phyloP scores from a whole-genome alignment of 75 land plant genomes.

The Pinus albicaulis region DNA sequence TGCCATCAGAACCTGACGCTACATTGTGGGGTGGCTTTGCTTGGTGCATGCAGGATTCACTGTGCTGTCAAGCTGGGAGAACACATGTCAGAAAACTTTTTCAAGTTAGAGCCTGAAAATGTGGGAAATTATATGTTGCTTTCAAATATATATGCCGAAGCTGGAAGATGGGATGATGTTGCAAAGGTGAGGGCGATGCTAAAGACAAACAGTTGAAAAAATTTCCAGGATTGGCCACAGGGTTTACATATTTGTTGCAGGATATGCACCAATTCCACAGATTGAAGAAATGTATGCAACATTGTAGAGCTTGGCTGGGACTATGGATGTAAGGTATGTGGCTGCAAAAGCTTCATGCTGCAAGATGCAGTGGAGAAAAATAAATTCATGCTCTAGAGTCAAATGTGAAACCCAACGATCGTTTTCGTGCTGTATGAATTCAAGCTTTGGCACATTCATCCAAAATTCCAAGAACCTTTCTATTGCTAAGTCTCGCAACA shows the following conservation, averaged over 20 bases:
- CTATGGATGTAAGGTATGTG: not conserved
- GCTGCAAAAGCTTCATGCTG: not conserved
- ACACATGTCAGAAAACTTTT: not conserved
- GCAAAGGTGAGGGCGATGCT: not conserved
- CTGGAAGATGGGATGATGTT: not conserved
- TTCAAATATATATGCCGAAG: not conserved
- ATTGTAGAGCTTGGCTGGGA: not conserved
- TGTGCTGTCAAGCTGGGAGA: not conserved
- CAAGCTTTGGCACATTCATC: too few species aligned
- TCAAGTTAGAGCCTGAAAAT: not conserved
- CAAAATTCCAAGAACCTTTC: too few species aligned
- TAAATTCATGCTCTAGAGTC: not conserved
- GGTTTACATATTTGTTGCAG: not conserved
- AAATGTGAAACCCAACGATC: not conserved
- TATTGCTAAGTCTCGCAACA: too few species aligned
- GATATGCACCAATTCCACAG: not conserved
- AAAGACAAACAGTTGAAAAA: not conserved
- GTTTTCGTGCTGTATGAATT: not conserved
- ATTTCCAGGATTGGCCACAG: not conserved
- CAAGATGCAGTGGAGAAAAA: not conserved
- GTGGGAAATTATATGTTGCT: not conserved
- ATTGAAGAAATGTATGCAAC: not conserved
- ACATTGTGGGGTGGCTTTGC: conserved; percentile 55
- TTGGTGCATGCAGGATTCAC: conserved; percentile 8
- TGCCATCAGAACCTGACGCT: conserved; percentile 35